Conservation (phyloP, 257 asterid species). For the Asclepias syriaca region DNA sequence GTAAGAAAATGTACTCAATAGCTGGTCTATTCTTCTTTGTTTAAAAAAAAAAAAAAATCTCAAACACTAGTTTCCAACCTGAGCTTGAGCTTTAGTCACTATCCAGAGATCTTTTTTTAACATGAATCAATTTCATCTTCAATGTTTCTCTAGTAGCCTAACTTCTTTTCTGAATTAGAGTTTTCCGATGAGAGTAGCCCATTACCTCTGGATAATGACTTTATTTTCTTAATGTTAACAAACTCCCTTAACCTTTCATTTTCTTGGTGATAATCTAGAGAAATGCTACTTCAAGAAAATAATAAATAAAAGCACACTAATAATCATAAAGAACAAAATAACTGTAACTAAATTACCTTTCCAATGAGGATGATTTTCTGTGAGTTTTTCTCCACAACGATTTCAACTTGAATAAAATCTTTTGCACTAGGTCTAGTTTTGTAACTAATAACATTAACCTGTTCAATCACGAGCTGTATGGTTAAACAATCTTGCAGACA, state of each 20-base stretch:
- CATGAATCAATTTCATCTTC: too few species aligned
- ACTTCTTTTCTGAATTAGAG: too few species aligned
- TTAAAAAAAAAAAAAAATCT: background rate
- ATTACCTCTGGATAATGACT: too few species aligned
- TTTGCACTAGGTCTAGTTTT: conserved; percentile 81
- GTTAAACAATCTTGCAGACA: background rate
- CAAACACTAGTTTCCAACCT: background rate
- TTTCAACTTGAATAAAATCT: conserved; percentile 93
- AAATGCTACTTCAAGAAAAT: background rate
- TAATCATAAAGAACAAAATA: background rate
- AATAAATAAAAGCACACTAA: background rate
- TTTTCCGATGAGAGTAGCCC: too few species aligned
- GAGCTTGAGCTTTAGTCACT: background rate
- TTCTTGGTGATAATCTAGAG: background rate
- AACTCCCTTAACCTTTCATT: too few species aligned
- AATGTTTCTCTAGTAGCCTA: too few species aligned
- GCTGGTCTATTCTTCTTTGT: background rate
- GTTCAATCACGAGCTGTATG: conserved; percentile 1
- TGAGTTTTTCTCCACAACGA: conserved; percentile 84
- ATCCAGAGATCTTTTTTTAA: too few species aligned
- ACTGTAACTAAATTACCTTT: conserved; percentile 40
- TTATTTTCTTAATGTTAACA: too few species aligned
- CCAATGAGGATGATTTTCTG: conserved; percentile 94
- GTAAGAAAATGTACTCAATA: background rate
- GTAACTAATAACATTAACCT: conserved; percentile 85